Base-by-base conservation (phyloP, 2,329 filamentous ascomycete genomes). In the Xylaria digitata region DNA sequence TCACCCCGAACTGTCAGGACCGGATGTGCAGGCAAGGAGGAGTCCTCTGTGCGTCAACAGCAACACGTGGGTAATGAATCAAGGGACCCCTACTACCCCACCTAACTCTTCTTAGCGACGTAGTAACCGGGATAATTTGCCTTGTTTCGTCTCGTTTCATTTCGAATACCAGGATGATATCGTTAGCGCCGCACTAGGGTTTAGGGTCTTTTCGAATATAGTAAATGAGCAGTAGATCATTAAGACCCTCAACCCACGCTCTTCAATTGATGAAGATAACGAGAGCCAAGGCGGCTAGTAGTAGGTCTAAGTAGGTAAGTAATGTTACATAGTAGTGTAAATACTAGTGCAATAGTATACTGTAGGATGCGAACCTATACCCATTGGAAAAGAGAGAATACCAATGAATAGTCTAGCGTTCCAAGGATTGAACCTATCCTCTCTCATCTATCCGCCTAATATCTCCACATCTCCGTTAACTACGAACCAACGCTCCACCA, bases 1-100 rank as follows among this genome's bases (percentile, higher is more conserved):
- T 45, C 11, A 55, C 53, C 23, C 23, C 45, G 21, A 32, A 34
- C 32, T 58, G 40, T 42, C 42, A 59, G 11, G 34, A 8, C 34
- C 8, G 34, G 34, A 13, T 9, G 8, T 9, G 34, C 2, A 37
- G 34, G 11, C 4, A 37, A 9, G 34, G 37, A 40, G 11, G n/a
- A 42, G 40, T n/a, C 23, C 34, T 43, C 52, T 56, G 57, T 23
- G 57, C 46, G 34, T 60, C 57, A 60, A 60, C 57, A 43, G 32
- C 19, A 60, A 52, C 57, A 60, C 57, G 57, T 60, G 57, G 23
- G 3, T 46, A 42, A 17, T 42, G 13, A 5, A 40, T 26, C 45
- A 40, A 17, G 32, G 30, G 42, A 6, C 19, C 55, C 55, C 19
- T 59, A 17, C 37, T 4, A 21, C 55, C 21, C 23, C 30, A 21